Conservation (phyloP, 106 monocot species). For the Acorus calamus region DNA sequence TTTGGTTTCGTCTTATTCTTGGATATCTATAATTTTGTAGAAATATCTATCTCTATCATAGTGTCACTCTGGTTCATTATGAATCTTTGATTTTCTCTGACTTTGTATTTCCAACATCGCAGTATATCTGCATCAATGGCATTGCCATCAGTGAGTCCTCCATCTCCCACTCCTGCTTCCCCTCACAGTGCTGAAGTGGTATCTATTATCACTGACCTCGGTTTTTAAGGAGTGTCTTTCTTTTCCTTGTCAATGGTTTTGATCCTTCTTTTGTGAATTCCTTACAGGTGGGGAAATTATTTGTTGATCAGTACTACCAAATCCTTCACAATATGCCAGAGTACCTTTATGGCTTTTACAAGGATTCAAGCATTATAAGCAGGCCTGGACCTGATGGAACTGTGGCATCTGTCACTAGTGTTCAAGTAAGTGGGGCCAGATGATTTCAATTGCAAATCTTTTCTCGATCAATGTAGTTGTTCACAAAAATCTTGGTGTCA, state of each 20-base stretch:
- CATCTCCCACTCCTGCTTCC: slow-evolving; percentile 14
- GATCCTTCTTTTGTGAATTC: background rate
- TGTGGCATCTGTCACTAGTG: slow-evolving; percentile 53
- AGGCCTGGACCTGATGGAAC: slow-evolving; percentile 43
- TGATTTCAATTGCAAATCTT: background rate
- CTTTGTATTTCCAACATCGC: background rate
- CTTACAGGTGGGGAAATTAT: slow-evolving; percentile 52
- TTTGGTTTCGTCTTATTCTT: too few species aligned
- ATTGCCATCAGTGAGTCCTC: slow-evolving; percentile 13
- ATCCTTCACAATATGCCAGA: slow-evolving; percentile 55
- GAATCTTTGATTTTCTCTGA: too few species aligned
- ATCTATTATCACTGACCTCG: background rate
- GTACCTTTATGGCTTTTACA: slow-evolving; percentile 50
- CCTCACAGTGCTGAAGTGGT: slow-evolving; percentile 51
- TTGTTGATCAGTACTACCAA: slow-evolving; percentile 76
- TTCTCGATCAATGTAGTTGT: too few species aligned
- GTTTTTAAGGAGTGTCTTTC: background rate
- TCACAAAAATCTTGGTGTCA: too few species aligned
- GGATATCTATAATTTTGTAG: too few species aligned
- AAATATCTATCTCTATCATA: too few species aligned
- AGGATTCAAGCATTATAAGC: slow-evolving; percentile 59
- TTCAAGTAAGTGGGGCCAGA: slow-evolving; percentile 29
- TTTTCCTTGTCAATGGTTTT: background rate
- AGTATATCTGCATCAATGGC: slow-evolving; percentile 33
- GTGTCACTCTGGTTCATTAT: too few species aligned